These are phyloP conservation scores for Xylariaceae sp. DNA, from an alignment of 2,329 filamentous ascomycete species.

Conservation along the genomic window DNA sequence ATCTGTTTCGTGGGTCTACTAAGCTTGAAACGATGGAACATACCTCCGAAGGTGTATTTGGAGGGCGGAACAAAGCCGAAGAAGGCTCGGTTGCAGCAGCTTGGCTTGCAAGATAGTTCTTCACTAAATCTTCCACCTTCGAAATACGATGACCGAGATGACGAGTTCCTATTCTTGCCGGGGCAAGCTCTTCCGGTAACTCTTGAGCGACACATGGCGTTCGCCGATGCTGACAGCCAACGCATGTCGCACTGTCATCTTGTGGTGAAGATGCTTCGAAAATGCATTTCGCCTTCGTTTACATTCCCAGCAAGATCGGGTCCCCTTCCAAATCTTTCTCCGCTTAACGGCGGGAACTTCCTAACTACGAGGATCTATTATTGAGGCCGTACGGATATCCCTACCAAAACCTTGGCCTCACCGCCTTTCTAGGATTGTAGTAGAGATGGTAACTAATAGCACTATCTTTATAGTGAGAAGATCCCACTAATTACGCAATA, in stretches of 20 bases:
- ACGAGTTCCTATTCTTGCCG: background rate
- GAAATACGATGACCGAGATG: background rate
- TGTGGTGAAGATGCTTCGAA: background rate
- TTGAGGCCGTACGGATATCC: too few species aligned
- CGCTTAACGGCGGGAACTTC: too few species aligned
- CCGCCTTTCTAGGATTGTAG: too few species aligned
- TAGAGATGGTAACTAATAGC: too few species aligned
- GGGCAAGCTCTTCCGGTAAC: background rate
- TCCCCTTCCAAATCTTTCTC: background rate
- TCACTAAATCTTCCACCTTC: background rate
- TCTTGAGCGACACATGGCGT: background rate
- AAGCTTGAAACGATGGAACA: background rate
- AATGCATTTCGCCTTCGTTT: background rate
- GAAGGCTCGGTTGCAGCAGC: background rate
- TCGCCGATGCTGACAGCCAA: background rate
- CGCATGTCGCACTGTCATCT: background rate
- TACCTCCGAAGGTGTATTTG: background rate
- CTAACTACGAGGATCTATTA: too few species aligned
- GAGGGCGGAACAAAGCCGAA: background rate
- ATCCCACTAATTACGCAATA: too few species aligned
- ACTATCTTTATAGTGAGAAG: too few species aligned
- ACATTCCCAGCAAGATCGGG: background rate
- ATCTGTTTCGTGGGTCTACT: too few species aligned
- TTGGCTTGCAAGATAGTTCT: background rate
- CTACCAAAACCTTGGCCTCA: too few species aligned